A percentile compares a stretch with the other conserved stretches of the same genome.
Conservation (phyloP, 331 rosid genomes). For the Cydonia oblonga region DNA sequence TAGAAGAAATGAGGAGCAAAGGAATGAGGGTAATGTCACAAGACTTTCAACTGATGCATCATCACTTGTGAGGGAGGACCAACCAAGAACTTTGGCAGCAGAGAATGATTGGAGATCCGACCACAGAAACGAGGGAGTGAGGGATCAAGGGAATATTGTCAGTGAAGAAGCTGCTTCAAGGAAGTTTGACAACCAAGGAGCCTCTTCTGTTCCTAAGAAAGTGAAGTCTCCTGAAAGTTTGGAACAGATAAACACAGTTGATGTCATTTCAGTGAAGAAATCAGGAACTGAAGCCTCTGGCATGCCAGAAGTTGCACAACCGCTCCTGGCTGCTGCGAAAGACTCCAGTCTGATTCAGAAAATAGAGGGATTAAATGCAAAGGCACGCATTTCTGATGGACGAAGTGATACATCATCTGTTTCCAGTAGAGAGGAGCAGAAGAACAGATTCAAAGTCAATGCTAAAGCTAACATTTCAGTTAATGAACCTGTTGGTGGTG, state of each 20-base stretch:
- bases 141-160: slow-evolving; percentile 23
- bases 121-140: slow-evolving; percentile 31
- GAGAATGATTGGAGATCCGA: slow-evolving; percentile 51
- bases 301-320: slow-evolving; percentile 24
- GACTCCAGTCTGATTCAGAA: slow-evolving; percentile 69
- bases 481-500: slow-evolving; percentile 29
- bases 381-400: slow-evolving; percentile 54
- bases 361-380: slow-evolving; percentile 91
- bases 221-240: slow-evolving; percentile 30
- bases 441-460: slow-evolving; percentile 30
- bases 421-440: slow-evolving; percentile 39
- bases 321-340: slow-evolving; percentile 36
- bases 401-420: slow-evolving; percentile 38
- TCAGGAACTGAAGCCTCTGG: slow-evolving; percentile 30
- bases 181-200: slow-evolving; percentile 34
- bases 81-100: slow-evolving; percentile 18
- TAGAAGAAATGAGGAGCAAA: slow-evolving; percentile 42
- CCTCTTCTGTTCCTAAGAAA: slow-evolving; percentile 32
- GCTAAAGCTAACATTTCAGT: slow-evolving; percentile 25
- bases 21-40: slow-evolving; percentile 33
- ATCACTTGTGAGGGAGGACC: slow-evolving; percentile 28
- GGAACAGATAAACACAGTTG: slow-evolving; percentile 21
- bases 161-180: slow-evolving; percentile 43
- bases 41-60: slow-evolving; percentile 4
- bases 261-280: slow-evolving; percentile 32